Percentiles rank a stretch among this genome's conserved stretches.
phyloP scores from a whole-genome alignment of 2,329 filamentous ascomycete species.

The Cercospora janseana region DNA sequence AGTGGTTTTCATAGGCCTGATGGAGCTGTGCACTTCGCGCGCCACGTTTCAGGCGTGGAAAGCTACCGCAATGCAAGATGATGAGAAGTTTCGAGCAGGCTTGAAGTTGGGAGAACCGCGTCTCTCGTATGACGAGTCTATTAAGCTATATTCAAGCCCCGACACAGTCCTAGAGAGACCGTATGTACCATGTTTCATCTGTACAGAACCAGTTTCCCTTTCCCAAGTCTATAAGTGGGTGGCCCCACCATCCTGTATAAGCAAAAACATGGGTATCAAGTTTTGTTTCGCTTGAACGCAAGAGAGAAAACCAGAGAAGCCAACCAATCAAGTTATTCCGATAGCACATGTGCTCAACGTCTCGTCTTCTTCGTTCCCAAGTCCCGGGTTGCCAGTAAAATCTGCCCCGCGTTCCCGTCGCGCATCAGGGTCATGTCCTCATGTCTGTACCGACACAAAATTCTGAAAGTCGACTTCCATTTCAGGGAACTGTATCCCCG shows the following conservation, averaged over 20 bases:
- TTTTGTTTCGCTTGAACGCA: conserved; percentile 16
- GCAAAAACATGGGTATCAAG: conserved; percentile 6
- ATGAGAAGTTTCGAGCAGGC: too few relatives aligned
- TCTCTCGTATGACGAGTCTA: background rate
- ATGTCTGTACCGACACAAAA: conserved; percentile 10
- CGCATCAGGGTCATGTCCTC: too few relatives aligned
- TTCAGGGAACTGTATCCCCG: background rate
- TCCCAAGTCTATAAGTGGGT: conserved; percentile 2
- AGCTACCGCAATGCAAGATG: too few relatives aligned
- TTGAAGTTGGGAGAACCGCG: background rate
- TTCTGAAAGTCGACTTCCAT: conserved; percentile 6
- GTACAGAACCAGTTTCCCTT: background rate
- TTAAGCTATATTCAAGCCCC: background rate
- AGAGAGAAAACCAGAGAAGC: background rate
- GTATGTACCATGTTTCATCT: background rate
- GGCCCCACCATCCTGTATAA: background rate
- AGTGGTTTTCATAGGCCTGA: too few relatives aligned
- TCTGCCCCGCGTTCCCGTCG: too few relatives aligned
- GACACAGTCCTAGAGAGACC: background rate
- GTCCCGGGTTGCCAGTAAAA: too few relatives aligned
- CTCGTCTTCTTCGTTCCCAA: background rate
- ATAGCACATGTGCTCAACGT: background rate
- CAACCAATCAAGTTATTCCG: too few relatives aligned
- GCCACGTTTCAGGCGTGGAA: too few relatives aligned
- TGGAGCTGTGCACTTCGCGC: too few relatives aligned